Evolutionary conservation across 345 rosid species (phyloP).

Genomic region (Iberis pinnata): DNA sequence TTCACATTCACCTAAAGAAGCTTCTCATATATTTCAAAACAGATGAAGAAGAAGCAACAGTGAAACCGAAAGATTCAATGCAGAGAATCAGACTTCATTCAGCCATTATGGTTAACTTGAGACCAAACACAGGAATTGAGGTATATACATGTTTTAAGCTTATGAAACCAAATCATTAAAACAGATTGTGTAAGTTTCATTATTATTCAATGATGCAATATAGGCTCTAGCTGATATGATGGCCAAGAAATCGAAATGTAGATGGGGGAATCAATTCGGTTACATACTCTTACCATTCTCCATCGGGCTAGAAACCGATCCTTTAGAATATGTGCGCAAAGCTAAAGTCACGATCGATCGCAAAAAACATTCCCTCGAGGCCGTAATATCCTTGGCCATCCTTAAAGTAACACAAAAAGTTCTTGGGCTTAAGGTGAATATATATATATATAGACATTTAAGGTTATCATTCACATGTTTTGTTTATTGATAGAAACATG

Average conservation of each 20-base stretch:
- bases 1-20: not conserved
- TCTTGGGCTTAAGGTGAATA: conserved; percentile 38
- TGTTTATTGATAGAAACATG: not conserved
- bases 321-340: conserved; percentile 40
- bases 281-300: conserved; percentile 45
- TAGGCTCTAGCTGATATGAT: conserved; percentile 53
- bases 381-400: conserved; percentile 36
- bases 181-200: not conserved
- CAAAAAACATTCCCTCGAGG: conserved; percentile 53
- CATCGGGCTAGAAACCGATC: conserved; percentile 36
- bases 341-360: conserved; percentile 49
- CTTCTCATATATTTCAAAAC: conserved; percentile 13
- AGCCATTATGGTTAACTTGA: conserved; percentile 45
- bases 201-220: not conserved
- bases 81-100: conserved; percentile 40
- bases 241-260: conserved; percentile 39
- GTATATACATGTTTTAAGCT: conserved; percentile 16
- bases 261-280: conserved; percentile 58
- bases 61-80: conserved; percentile 23
- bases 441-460: not conserved
- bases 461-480: not conserved
- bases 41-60: conserved; percentile 30
- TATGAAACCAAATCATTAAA: not conserved
- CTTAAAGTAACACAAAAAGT: conserved; percentile 29
- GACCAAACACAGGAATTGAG: conserved; percentile 55